Evolutionary conservation across 129 eudicot genomes (phyloP), one percentile per base, ranked within the genome.

Genomic region (Centella asiatica): DNA sequence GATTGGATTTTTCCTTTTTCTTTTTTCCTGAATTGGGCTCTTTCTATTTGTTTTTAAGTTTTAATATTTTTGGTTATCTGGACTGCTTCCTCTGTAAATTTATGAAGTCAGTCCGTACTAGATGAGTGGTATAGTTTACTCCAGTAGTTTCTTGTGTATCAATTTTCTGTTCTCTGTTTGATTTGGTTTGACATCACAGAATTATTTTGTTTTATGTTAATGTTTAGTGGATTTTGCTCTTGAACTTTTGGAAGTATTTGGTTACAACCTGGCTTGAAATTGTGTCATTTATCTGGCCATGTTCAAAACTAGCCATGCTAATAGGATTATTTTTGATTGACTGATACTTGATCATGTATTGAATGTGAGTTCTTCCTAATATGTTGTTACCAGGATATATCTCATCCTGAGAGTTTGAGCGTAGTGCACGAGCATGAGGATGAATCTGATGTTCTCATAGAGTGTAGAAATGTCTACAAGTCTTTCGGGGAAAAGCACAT

Each of bases 401-500:
- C 81, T 45, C 64, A 62, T 15, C 51, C 28, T 17, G 71, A 58
- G 45, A 70, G 55, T 65, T 32, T 66, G 62, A 74, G 70, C 60
- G 33, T 63, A 26, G 64, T 66, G 73, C 65, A 67, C 12, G 82
- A 82, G 44, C 71, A 57, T 24, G 80, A 67, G 51, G 77, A 69
- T 39, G 87, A 80, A 57, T 69, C 95, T 27, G 87, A 80, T 54
- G 85, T 83, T 57, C 87, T 86, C 32, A 78, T 86, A 47, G 90
- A 86, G 69, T 86, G 95, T 62, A 80, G 79, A 80, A 78, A 86
- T 73, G 87, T 86, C 18, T 80, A 78, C 78, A 86, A 86, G 78
- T 86, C 95, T 51, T 86, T 83, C 73, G 95, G 95, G 49, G 83
- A 78, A 64, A 86, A 86, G 75, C 90, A 80, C 61, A 86, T 86